A percentile compares a stretch with the other conserved stretches of the same genome.
Evolutionary conservation across 306 rosid species (phyloP).

Genomic region (Glycine soja): DNA sequence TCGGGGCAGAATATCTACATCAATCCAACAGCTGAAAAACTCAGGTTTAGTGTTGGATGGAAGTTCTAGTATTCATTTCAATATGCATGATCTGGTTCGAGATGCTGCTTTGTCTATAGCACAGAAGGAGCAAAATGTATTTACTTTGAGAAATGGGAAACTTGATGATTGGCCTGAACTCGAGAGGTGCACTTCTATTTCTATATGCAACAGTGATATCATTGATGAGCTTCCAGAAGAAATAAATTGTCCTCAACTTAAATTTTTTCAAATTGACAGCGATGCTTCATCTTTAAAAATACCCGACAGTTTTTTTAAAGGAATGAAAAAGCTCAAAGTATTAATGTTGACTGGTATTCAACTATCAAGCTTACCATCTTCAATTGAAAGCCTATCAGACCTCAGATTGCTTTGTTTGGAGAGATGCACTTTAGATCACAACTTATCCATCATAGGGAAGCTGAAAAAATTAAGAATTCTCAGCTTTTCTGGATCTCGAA

Average conservation of each 20-base stretch:
- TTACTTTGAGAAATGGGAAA: constrained; percentile 14
- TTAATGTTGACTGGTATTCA: not conserved
- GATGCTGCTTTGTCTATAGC: constrained; percentile 22
- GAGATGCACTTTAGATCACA: not conserved
- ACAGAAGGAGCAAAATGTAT: not conserved
- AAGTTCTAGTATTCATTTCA: not conserved
- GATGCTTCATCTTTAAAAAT: not conserved
- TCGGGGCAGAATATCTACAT: not conserved
- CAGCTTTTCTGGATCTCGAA: constrained; percentile 10
- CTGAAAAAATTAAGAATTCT: constrained; percentile 28
- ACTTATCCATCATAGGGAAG: not conserved
- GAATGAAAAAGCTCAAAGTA: constrained; percentile 8
- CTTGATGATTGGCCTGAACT: constrained; percentile 25
- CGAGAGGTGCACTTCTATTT: constrained; percentile 12
- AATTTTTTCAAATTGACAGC: not conserved
- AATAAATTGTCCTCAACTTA: constrained; percentile 19
- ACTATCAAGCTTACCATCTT: not conserved
- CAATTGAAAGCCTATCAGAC: not conserved
- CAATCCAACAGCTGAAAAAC: not conserved
- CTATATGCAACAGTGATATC: constrained; percentile 5
- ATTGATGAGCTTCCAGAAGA: not conserved
- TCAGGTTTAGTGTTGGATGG: not conserved
- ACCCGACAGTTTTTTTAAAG: not conserved
- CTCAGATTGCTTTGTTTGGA: constrained; percentile 29
- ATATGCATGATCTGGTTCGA: constrained; percentile 19